These are phyloP conservation scores for Aspergillus sclerotioniger DNA, from an alignment of 495 filamentous ascomycete species.

Conservation along the genomic window DNA sequence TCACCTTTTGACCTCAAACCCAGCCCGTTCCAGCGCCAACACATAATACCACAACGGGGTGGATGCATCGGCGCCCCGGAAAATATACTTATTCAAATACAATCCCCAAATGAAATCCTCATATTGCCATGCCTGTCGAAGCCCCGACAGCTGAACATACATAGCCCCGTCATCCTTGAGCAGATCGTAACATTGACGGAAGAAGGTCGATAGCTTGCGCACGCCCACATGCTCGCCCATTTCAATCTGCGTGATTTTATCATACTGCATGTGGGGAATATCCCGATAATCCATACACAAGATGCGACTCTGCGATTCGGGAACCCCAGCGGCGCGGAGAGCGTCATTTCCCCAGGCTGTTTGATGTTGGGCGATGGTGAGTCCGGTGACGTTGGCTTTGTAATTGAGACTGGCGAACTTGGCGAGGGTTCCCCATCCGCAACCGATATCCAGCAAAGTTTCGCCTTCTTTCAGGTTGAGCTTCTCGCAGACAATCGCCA, in stretches of 20 bases:
- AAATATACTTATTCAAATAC: conserved; percentile 78
- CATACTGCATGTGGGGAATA: conserved; percentile 60
- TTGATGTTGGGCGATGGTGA: conserved; percentile 69
- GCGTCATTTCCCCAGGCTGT: conserved; percentile 70
- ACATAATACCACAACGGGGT: conserved; percentile 65
- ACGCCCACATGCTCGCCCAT: conserved; percentile 77
- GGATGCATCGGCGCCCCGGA: conserved; percentile 68
- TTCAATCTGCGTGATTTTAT: conserved; percentile 70
- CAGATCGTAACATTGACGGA: conserved; percentile 65
- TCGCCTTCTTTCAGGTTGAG: conserved; percentile 61
- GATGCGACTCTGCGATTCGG: conserved; percentile 59
- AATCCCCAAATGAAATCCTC: conserved; percentile 73
- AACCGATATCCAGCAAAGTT: conserved; percentile 65
- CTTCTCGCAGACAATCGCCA: conserved; percentile 69
- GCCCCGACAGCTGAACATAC: conserved; percentile 69
- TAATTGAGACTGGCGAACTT: conserved; percentile 64
- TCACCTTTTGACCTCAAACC: conserved; percentile 53
- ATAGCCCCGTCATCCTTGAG: conserved; percentile 69
- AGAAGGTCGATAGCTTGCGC: conserved; percentile 59
- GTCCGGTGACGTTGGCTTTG: conserved; percentile 61
- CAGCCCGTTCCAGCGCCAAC: conserved; percentile 62
- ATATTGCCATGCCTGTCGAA: conserved; percentile 69
- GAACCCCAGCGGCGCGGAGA: conserved; percentile 56
- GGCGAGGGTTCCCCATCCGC: conserved; percentile 69
- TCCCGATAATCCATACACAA: conserved; percentile 70